Evolutionary conservation across 2,329 filamentous ascomycete species (phyloP).

Genomic region (Apiospora malaysiana): DNA sequence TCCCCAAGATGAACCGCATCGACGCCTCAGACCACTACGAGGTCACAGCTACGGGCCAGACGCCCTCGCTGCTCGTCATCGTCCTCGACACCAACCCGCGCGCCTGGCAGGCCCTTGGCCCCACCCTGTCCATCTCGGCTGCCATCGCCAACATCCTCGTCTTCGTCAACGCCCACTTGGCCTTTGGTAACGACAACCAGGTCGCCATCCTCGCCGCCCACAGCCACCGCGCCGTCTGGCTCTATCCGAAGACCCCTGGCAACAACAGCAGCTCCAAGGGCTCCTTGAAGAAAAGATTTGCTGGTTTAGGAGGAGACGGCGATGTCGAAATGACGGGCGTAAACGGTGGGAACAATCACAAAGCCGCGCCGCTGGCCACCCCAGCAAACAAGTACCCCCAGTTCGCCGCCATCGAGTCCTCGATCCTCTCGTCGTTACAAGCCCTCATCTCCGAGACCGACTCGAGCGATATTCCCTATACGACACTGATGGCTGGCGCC

Average conservation of each 20-base stretch:
- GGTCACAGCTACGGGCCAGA: constrained; percentile 56
- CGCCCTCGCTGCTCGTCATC: constrained; percentile 85
- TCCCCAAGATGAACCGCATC: constrained; percentile 56
- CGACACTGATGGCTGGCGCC: constrained; percentile 89
- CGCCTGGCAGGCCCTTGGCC: constrained; percentile 82
- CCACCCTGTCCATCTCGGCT: constrained; percentile 78
- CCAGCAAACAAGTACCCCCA: constrained; percentile 91
- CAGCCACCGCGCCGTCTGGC: constrained; percentile 82
- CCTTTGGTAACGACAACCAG: constrained; percentile 91
- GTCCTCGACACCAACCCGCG: constrained; percentile 96
- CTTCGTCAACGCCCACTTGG: constrained; percentile 95
- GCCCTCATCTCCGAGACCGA: constrained; percentile 74
- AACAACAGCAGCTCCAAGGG: constrained; percentile 34
- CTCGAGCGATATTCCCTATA: constrained; percentile 71
- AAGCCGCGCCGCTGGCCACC: constrained; percentile 37
- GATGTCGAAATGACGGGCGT: constrained; percentile 65
- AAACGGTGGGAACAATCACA: constrained; percentile 29
- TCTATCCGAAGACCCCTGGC: constrained; percentile 73
- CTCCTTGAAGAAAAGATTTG: constrained; percentile 8
- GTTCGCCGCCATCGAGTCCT: constrained; percentile 85
- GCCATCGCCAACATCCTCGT: constrained; percentile 89
- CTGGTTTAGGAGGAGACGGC: constrained; percentile 43
- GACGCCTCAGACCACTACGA: constrained; percentile 68
- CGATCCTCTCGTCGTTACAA: constrained; percentile 76
- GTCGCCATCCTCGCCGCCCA: constrained; percentile 92